Percentiles rank a stretch among this genome's conserved stretches.
phyloP scores from a whole-genome alignment of 192 early-diverging fungal species.

The Coemansia sp. region DNA sequence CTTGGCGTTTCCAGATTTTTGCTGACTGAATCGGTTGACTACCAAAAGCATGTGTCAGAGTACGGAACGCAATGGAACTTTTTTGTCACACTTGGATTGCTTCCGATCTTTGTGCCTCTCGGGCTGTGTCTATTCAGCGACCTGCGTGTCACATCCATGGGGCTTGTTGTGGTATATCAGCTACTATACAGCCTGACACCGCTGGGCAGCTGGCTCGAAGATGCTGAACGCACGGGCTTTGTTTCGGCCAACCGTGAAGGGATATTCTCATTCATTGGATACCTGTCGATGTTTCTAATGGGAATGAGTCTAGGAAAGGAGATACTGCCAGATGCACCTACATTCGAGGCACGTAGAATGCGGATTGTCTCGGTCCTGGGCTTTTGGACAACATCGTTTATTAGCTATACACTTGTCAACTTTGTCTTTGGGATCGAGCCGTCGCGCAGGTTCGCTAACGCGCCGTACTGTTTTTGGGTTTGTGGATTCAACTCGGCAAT shows the following conservation, averaged over 20 bases:
- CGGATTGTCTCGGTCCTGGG: conserved; percentile 55
- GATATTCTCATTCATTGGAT: conserved; percentile 82
- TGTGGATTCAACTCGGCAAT: conserved; percentile 68
- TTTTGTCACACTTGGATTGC: conserved; percentile 88
- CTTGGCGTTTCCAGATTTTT: conserved; percentile 81
- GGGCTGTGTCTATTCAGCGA: conserved; percentile 58
- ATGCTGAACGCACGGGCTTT: conserved; percentile 71
- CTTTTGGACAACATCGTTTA: conserved; percentile 45
- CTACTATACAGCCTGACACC: conserved; percentile 56
- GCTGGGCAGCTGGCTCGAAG: conserved; percentile 73
- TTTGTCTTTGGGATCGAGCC: conserved; percentile 62
- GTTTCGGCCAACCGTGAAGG: conserved; percentile 92
- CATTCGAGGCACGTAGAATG: conserved; percentile 50
- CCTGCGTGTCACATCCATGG: conserved; percentile 62
- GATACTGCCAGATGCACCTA: conserved; percentile 57
- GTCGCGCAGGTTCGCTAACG: conserved; percentile 77
- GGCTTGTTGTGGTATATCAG: conserved; percentile 66
- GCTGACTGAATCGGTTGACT: conserved; percentile 79
- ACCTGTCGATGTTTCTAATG: conserved; percentile 79
- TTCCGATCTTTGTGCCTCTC: conserved; percentile 78
- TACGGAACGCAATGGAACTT: conserved; percentile 99
- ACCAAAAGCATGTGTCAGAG: conserved; percentile 93
- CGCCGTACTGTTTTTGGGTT: conserved; percentile 81
- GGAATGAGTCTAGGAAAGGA: conserved; percentile 73
- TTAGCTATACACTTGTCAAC: conserved; percentile 55